Evolutionary conservation across 345 rosid genomes (phyloP), one percentile per base, ranked within the genome.

Genomic region (Corchorus olitorius): DNA sequence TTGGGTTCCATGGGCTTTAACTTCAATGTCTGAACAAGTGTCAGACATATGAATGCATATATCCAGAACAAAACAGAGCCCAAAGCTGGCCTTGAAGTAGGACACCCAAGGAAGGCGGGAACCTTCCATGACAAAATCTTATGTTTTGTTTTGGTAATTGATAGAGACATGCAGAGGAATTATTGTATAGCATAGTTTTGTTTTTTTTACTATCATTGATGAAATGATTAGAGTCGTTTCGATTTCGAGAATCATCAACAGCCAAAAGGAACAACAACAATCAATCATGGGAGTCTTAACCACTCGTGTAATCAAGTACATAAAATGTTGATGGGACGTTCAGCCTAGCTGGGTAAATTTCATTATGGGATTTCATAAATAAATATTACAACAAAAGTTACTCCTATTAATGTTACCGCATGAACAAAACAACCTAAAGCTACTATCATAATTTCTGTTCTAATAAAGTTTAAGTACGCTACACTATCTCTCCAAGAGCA

Each of bases 401-500:
- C n/a, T n/a, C n/a, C 0, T 50, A 11, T 14, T 13, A 35, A 63
- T 37, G 48, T 50, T 19, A 71, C 16, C 45, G 50, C n/a, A 11
- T 27, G 27, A 35, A 64, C n/a, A 12, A 56, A 22, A 41, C 39
- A 56, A 22, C 13, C 19, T 72, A 11, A 27, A 73, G 76, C 22
- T 64, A 64, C 49, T 17, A 6, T 56, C 52, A 20, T 45, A 46
- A 15, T 12, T 43, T 46, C 37, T 27, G 55, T 13, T 20, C 19
- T 58, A 27, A 27, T 35, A 49, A 34, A 17, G 69, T n/a, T 62
- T 58, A 27, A 15, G 58, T 55, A 34, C 20, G 66, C 12, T 65
- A 43, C 2, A 66, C 56, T 84, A 92, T 88, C 94, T 89, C 83
- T 94, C 89, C 79, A 94, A 84, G 60, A 94, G 97, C 98, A 96